Conservation (phyloP, 2,329 filamentous ascomycete genomes). For the Mollisia scopiformis region DNA sequence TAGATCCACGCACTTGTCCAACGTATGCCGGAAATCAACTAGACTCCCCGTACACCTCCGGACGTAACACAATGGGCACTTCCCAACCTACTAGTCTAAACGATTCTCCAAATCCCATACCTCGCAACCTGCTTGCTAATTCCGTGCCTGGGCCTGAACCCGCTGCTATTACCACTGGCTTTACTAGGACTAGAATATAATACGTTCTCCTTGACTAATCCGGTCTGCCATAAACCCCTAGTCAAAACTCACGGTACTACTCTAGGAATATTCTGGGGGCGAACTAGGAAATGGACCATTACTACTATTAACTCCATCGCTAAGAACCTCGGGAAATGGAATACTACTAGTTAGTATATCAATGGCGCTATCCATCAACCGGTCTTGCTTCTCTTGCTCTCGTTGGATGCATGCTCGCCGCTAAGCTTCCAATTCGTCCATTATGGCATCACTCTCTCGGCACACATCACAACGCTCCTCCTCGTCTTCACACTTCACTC, state of each 20-base stretch:
- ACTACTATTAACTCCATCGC: neutral
- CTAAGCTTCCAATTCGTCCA: neutral
- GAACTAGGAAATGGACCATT: neutral
- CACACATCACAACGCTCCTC: neutral
- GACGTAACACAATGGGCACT: neutral
- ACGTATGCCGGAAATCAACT: too few relatives aligned
- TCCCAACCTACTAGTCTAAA: constrained; percentile 2
- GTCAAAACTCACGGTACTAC: neutral
- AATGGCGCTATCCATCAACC: neutral
- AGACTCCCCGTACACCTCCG: too few relatives aligned
- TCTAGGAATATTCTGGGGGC: neutral
- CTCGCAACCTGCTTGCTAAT: constrained; percentile 4
- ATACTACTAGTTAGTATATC: neutral
- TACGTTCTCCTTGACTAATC: neutral
- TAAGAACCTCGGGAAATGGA: too few relatives aligned
- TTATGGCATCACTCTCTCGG: neutral
- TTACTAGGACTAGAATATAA: constrained; percentile 2
- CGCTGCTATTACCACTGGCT: neutral
- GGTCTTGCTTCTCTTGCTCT: neutral
- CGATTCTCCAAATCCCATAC: constrained; percentile 8
- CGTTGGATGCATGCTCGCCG: too few relatives aligned
- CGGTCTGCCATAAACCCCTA: neutral
- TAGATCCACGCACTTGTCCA: too few relatives aligned
- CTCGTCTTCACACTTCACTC: neutral
- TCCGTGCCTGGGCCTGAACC: neutral